Percentiles rank a stretch among this genome's conserved stretches.
phyloP scores from a whole-genome alignment of 345 rosid genomes.

The Brassica carinata region DNA sequence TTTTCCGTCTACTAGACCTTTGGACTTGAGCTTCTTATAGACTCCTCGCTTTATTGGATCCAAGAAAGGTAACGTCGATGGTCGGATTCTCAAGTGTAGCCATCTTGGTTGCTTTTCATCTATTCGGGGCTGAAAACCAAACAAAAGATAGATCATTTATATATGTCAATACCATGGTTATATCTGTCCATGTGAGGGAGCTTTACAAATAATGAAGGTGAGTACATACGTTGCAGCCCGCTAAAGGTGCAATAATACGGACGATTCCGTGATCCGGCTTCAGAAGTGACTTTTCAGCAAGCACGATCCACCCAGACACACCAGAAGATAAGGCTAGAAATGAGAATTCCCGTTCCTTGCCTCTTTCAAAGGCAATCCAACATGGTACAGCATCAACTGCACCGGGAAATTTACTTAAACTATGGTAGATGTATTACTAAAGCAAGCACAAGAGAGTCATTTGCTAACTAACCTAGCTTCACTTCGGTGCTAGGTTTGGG shows the following conservation, averaged over 20 bases:
- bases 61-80: constrained; percentile 62
- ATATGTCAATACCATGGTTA: not conserved
- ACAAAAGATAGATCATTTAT: constrained; percentile 8
- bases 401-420: constrained; percentile 21
- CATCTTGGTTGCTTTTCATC: constrained; percentile 82
- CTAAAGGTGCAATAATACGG: constrained; percentile 85
- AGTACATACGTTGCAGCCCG: constrained; percentile 53
- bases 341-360: constrained; percentile 77
- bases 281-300: constrained; percentile 47
- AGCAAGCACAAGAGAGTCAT: not conserved
- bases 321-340: constrained; percentile 74
- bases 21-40: constrained; percentile 51
- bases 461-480: constrained; percentile 68
- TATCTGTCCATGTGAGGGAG: not conserved
- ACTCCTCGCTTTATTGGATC: constrained; percentile 57
- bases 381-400: constrained; percentile 92
- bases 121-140: constrained; percentile 65
- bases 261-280: constrained; percentile 60
- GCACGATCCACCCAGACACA: constrained; percentile 84
- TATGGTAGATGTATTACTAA: constrained; percentile 3
- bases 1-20: constrained; percentile 85
- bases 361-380: constrained; percentile 94
- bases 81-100: constrained; percentile 91
- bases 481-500: constrained; percentile 84
- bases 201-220: constrained; percentile 6